phyloP scores from a whole-genome alignment of 1,284 basidiomycete species.

The Gymnopus androsaceus region DNA sequence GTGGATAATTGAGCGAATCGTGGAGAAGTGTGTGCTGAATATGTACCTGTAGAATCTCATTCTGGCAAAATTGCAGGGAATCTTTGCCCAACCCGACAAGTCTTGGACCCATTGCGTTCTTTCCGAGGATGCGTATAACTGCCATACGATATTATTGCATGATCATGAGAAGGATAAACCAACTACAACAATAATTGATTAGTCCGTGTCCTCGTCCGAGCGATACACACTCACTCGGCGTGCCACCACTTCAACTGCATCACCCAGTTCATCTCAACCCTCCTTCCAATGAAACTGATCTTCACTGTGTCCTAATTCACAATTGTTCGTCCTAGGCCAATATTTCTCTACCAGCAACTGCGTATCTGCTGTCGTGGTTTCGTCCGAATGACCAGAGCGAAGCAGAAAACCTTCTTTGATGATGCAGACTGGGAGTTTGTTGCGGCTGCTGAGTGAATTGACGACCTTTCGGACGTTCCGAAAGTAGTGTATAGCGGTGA shows the following conservation, averaged over 20 bases:
- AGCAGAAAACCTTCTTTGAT: constrained; percentile 16
- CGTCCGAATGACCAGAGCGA: constrained; percentile 23
- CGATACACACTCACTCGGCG: constrained; percentile 19
- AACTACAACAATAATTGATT: constrained; percentile 10
- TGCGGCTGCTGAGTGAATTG: constrained; percentile 1
- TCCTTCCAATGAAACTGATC: constrained; percentile 20
- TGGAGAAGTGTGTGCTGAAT: background rate
- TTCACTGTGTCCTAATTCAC: constrained; percentile 19
- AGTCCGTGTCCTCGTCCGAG: background rate
- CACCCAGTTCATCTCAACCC: constrained; percentile 20
- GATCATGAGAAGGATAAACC: constrained; percentile 19
- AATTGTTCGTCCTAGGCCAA: background rate
- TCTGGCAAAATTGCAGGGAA: constrained; percentile 20
- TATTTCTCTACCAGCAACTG: constrained; percentile 18
- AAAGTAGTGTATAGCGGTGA: constrained; percentile 23
- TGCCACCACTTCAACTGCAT: constrained; percentile 23
- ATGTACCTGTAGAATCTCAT: constrained; percentile 18
- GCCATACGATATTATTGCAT: constrained; percentile 18
- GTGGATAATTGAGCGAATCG: background rate
- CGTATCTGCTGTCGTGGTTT: constrained; percentile 18
- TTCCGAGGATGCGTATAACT: constrained; percentile 21
- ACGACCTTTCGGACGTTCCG: constrained; percentile 22
- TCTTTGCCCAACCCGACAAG: constrained; percentile 22
- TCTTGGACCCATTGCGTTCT: constrained; percentile 20
- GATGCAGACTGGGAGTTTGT: background rate